A percentile compares a stretch with the other conserved stretches of the same genome.
phyloP scores from a whole-genome alignment of 2,329 filamentous ascomycete genomes.

The Magnaporthiopsis poae region DNA sequence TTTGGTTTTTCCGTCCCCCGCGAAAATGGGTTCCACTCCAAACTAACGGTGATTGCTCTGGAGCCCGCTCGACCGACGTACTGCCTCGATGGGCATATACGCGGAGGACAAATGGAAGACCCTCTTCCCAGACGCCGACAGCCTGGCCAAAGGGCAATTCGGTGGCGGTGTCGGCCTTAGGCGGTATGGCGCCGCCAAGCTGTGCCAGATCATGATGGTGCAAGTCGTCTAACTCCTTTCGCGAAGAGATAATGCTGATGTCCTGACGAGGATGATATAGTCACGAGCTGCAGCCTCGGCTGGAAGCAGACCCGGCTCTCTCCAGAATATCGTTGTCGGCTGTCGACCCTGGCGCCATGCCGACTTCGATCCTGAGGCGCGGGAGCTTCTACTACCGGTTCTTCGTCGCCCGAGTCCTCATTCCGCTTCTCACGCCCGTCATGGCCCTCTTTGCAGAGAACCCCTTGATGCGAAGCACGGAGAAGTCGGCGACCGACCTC shows the following conservation, averaged over 20 bases:
- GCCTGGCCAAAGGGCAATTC: conserved; percentile 19
- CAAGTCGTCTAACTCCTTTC: conserved; percentile 10
- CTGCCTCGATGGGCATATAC: conserved; percentile 14
- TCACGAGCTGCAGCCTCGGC: conserved; percentile 21
- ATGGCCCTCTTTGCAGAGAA: conserved; percentile 15
- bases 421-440: conserved; percentile 12
- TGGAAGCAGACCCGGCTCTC: conserved; percentile 19
- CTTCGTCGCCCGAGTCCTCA: conserved; percentile 12
- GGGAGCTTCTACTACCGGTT: conserved; percentile 14
- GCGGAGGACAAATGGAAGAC: conserved; percentile 17
- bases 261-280: conserved; percentile 8
- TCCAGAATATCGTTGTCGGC: conserved; percentile 21
- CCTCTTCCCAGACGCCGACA: conserved; percentile 16
- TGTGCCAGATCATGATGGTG: conserved; percentile 25
- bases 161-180: conserved; percentile 18
- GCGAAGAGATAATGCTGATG: no score
- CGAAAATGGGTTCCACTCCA: neutral
- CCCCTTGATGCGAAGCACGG: conserved; percentile 17
- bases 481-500: conserved; percentile 22
- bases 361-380: conserved; percentile 16
- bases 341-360: conserved; percentile 26
- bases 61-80: conserved; percentile 14
- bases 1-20: no score
- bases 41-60: neutral
- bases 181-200: conserved; percentile 24